Evolutionary conservation across 805 yeast species (phyloP).

Genomic region (Candida insectorum): DNA sequence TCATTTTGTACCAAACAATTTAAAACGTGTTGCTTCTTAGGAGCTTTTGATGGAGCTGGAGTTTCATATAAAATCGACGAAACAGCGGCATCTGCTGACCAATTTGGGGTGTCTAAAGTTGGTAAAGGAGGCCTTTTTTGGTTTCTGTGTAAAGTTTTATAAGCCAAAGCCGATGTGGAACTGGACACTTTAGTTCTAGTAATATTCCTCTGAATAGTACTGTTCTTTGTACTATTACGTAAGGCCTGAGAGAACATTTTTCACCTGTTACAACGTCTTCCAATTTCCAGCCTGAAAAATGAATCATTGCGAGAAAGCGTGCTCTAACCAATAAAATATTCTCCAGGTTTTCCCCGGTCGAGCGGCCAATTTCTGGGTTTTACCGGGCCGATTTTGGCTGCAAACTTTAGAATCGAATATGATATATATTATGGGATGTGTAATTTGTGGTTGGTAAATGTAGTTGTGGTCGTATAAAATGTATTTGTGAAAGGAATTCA

Average conservation of each 20-base stretch:
- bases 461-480: too few species aligned
- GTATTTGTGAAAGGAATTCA: too few species aligned
- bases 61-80: constrained; percentile 93
- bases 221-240: neutral
- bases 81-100: constrained; percentile 97
- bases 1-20: constrained; percentile 98
- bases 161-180: constrained; percentile 91
- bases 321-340: too few species aligned
- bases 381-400: too few species aligned
- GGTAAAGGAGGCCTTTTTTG: constrained; percentile 88
- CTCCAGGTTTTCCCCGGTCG: too few species aligned
- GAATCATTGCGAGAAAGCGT: too few species aligned
- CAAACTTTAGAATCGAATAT: too few species aligned
- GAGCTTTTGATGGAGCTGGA: constrained; percentile 59
- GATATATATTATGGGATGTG: too few species aligned
- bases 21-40: constrained; percentile 80
- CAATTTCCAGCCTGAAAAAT: too few species aligned
- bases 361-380: too few species aligned
- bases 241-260: neutral
- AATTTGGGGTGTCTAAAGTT: constrained; percentile 84
- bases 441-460: too few species aligned
- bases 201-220: neutral
- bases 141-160: constrained; percentile 86
- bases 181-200: constrained; percentile 34
- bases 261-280: too few species aligned